Conservation (phyloP, 2,329 filamentous ascomycete species). For the Ilyonectria sp. region DNA sequence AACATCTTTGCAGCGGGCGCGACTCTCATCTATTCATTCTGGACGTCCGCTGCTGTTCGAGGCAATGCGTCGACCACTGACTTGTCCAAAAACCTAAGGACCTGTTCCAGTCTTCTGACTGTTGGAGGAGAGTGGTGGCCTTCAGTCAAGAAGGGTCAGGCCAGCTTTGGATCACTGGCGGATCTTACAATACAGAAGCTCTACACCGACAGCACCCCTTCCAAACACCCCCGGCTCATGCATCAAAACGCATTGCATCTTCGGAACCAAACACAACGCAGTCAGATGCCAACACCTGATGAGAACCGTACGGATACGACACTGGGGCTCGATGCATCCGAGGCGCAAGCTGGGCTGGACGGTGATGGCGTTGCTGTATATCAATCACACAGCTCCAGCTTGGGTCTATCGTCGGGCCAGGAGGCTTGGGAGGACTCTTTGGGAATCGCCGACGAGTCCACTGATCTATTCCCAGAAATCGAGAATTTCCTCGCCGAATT, state of each 20-base stretch:
- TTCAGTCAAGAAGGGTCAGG: slow-evolving; percentile 51
- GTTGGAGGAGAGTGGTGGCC: slow-evolving; percentile 59
- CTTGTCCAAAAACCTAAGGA: slow-evolving; percentile 44
- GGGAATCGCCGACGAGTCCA: background rate
- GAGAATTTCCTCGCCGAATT: slow-evolving; percentile 38
- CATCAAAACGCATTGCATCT: background rate
- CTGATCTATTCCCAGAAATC: slow-evolving; percentile 34
- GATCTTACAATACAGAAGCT: slow-evolving; percentile 32
- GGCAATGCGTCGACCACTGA: slow-evolving; percentile 35
- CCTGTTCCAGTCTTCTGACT: slow-evolving; percentile 55
- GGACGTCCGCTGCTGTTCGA: slow-evolving; percentile 50
- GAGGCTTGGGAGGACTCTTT: slow-evolving; percentile 21
- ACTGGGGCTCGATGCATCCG: background rate
- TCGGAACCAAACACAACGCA: background rate
- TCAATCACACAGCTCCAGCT: background rate
- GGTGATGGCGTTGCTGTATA: background rate
- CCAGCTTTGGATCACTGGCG: slow-evolving; percentile 47
- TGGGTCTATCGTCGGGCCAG: slow-evolving; percentile 7
- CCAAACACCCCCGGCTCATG: slow-evolving; percentile 22
- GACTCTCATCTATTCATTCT: slow-evolving; percentile 57
- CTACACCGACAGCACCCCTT: slow-evolving; percentile 21
- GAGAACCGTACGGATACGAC: background rate
- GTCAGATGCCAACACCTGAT: background rate
- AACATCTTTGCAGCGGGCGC: slow-evolving; percentile 56
- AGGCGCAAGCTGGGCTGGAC: background rate